Base-by-base conservation (phyloP, 345 rosid genomes). In the Isatis tinctoria region DNA sequence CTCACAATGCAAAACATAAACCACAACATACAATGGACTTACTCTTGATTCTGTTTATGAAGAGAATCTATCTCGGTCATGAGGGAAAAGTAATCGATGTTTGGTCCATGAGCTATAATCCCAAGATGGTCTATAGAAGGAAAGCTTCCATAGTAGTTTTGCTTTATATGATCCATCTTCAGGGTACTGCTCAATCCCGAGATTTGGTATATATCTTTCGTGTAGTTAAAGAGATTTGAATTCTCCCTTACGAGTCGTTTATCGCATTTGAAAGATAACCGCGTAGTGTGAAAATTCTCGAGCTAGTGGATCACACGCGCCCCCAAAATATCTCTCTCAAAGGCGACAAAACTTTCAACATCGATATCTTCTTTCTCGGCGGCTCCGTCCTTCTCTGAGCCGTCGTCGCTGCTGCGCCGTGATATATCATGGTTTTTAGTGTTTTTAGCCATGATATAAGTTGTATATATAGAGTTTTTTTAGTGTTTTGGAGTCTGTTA, bases 261-360 rank as follows among this genome's bases (percentile, higher is more conserved):
- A 85, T 83, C 83, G 82, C 95, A 89, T 84, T 89, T 85, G 84
- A 89, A 89, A n/a, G n/a, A n/a, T n/a, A n/a, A n/a, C n/a, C n/a
- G n/a, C n/a, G n/a, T n/a, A n/a, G n/a, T n/a, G n/a, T n/a, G n/a
- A n/a, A n/a, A n/a, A n/a, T n/a, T n/a, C n/a, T n/a, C n/a, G n/a
- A n/a, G n/a, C n/a, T n/a, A n/a, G n/a, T n/a, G n/a, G n/a, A n/a
- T n/a, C n/a, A n/a, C n/a, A n/a, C n/a, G n/a, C n/a, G n/a, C n/a
- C n/a, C n/a, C n/a, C n/a, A n/a, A n/a, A n/a, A n/a, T n/a, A n/a
- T n/a, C n/a, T n/a, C n/a, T n/a, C n/a, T n/a, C n/a, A n/a, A n/a
- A n/a, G n/a, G n/a, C n/a, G n/a, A n/a, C n/a, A n/a, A n/a, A n/a
- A n/a, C n/a, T n/a, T n/a, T n/a, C n/a, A n/a, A n/a, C n/a, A n/a